Base-by-base conservation (phyloP, 257 asterid species). In the Przewalskia tangutica region DNA sequence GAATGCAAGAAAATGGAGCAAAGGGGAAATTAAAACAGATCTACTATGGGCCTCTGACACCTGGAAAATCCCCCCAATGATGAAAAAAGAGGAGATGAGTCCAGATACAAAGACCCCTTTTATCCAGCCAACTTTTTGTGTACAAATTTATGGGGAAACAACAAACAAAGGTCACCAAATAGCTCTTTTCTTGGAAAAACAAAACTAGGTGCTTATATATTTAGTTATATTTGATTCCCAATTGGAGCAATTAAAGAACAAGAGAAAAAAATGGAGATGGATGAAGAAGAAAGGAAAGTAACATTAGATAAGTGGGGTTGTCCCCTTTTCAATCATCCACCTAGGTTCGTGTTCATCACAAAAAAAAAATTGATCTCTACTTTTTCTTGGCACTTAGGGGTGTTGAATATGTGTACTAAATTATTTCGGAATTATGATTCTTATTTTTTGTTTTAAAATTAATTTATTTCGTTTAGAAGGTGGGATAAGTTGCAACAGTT, bases 41-140 rank as follows among this genome's bases (percentile, higher is more conserved):
- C 86, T 78, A 48, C n/a, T 60, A 79, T 51, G 83, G 84, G 68
- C 51, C 82, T 59, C 81, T 56, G 84, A 79, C 85, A 60, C 83
- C 81, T 63, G 77, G 77, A 81, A 73, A 75, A 59, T 42, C 44
- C 85, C 36, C 71, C 42, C 3, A 84, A 56, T 63, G 17, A 81
- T 44, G 50, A 79, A 36, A 51, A 73, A 63, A 42, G 42, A 3
- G 56, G 38, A 55, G 78, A 64, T 44, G 68, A 12, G 34, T 38
- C 77, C 82, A 81, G 87, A 85, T 79, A 68, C 86, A 68, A 54
- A 84, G 80, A 64, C 34, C 83, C 85, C 73, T 55, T 75, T 67
- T 36, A 56, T 50, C 38, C 60, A 86, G 12, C 79, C 46, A 75
- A 50, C 62, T 75, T 71, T 68, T 46, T 71, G 38, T 71, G 79